Conservation (phyloP, 768 basidiomycete species). For the Macrolepiota dolichaula region DNA sequence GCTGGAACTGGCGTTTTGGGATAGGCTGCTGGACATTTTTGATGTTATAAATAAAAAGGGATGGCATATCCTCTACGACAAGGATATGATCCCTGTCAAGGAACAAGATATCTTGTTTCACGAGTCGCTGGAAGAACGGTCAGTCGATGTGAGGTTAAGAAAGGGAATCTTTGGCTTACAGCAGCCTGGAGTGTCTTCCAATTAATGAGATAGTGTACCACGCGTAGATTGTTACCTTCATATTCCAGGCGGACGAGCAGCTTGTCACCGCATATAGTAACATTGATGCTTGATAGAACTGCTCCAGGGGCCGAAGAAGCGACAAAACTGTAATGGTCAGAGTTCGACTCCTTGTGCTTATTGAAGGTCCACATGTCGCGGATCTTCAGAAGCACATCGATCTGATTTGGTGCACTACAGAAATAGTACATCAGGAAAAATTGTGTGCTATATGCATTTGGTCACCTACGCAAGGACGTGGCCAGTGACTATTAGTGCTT, state of each 20-base stretch:
- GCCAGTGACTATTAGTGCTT: slow-evolving; percentile 41
- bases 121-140: slow-evolving; percentile 38
- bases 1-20: slow-evolving; percentile 50
- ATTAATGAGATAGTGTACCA: slow-evolving; percentile 45
- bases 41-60: slow-evolving; percentile 45
- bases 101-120: slow-evolving; percentile 44
- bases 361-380: slow-evolving; percentile 54
- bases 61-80: slow-evolving; percentile 34
- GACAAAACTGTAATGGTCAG: slow-evolving; percentile 11
- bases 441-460: not conserved
- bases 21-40: slow-evolving; percentile 36
- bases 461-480: slow-evolving; percentile 37
- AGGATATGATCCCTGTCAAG: slow-evolving; percentile 43
- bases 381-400: slow-evolving; percentile 46
- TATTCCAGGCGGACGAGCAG: slow-evolving; percentile 41
- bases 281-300: slow-evolving; percentile 28
- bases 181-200: slow-evolving; percentile 47
- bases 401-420: slow-evolving; percentile 36
- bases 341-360: slow-evolving; percentile 34
- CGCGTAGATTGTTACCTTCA: slow-evolving; percentile 26
- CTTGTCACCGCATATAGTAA: slow-evolving; percentile 40
- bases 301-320: slow-evolving; percentile 27
- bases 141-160: slow-evolving; percentile 1
- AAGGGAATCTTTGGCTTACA: slow-evolving; percentile 26
- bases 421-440: slow-evolving; percentile 7